Percentiles rank a stretch among this genome's conserved stretches.
phyloP scores from a whole-genome alignment of 305 asterid species.

The Solanum hybrid region DNA sequence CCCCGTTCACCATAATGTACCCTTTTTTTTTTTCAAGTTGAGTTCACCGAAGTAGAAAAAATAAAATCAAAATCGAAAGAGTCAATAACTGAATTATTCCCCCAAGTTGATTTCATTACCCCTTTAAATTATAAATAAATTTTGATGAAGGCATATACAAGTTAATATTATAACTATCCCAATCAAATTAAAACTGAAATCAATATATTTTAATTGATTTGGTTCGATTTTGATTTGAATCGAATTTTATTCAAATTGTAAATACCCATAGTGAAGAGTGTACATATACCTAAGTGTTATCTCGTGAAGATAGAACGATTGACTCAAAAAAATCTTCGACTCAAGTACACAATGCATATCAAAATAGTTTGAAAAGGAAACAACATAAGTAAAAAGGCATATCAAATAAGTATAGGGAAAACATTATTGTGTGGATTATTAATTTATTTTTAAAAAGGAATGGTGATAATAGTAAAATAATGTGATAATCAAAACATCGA shows the following conservation, averaged over 20 bases:
- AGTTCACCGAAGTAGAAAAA: background rate
- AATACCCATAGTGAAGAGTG: background rate
- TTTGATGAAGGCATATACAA: background rate
- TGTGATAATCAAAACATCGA: background rate
- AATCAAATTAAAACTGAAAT: background rate
- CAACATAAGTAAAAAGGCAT: background rate
- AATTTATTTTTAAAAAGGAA: background rate
- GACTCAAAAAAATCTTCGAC: background rate
- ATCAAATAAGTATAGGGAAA: background rate
- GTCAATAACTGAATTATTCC: background rate
- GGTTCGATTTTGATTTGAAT: background rate
- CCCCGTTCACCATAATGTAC: background rate
- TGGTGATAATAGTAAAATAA: background rate
- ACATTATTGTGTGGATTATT: background rate
- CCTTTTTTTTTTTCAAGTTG: background rate
- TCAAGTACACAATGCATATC: background rate
- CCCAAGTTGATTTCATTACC: background rate
- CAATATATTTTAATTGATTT: background rate
- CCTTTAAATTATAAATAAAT: background rate
- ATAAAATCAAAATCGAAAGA: background rate
- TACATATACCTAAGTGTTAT: background rate
- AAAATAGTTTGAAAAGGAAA: background rate
- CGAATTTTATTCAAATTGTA: background rate
- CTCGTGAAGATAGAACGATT: fast-evolving
- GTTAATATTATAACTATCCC: background rate